Evolutionary conservation across 345 rosid genomes (phyloP), one percentile per base, ranked within the genome.

Genomic region (Xanthoceras sorbifolium): DNA sequence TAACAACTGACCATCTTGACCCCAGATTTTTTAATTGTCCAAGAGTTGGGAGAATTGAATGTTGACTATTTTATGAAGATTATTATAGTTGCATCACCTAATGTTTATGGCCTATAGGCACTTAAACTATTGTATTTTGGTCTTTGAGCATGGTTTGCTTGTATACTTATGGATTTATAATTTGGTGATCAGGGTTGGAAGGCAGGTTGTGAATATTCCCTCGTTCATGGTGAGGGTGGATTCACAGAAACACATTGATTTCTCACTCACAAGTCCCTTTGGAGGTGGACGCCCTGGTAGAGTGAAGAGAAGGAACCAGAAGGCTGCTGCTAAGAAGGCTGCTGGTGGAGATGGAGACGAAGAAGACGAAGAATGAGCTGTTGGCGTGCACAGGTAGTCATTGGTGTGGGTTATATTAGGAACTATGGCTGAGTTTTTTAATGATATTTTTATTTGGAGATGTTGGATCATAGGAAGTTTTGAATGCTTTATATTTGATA

Each of bases 291-390:
- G 87, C 8, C 84, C 82, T 57, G 87, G 85, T 26, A 78, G 87
- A 54, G 85, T 84, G 75, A 84, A 84, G 85, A 76, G 87, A 67
- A 84, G 15, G 87, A 84, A 84, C 79, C 70, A 69, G 34, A 82
- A 72, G 68, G 85, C 87, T 38, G 83, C 85, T n/a, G 72, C 80
- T 46, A 84, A 76, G 79, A 84, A 81, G 81, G 80, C 80, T 5
- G 66, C 83, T 38, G 87, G 84, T 54, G 86, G 86, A 29, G 86
- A 79, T 79, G 85, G 87, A 38, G 83, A 79, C n/a, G 87, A 82
- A 25, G 87, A 84, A 46, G 85, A 82, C 23, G 87, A 81, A 75
- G 78, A 75, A 10, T 75, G 36, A 66, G 28, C 65, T 6, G 3
- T 9, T 22, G 32, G 28, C 14, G 61, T 48, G 44, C 55, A n/a